phyloP scores from a whole-genome alignment of 768 basidiomycete species.

The Xanthoconium stramineum region DNA sequence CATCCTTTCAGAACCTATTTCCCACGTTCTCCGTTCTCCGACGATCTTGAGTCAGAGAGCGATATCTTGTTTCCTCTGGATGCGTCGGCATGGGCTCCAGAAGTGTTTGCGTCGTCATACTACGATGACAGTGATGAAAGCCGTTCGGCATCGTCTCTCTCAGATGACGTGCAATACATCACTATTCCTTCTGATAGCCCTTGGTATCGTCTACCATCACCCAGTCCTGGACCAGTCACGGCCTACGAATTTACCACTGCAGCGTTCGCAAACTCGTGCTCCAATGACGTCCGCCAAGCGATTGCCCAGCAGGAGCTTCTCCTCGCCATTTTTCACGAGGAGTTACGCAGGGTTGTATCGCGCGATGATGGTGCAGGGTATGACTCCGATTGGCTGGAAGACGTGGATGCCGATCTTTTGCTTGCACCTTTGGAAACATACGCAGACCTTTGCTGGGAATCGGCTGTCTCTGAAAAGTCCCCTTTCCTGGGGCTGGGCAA shows the following conservation, averaged over 20 bases:
- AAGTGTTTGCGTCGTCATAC: constrained; percentile 9
- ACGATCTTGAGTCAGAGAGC: constrained; percentile 20
- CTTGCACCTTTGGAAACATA: constrained; percentile 28
- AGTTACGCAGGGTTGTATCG: constrained; percentile 26
- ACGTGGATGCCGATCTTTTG: constrained; percentile 28
- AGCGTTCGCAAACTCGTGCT: constrained; percentile 26
- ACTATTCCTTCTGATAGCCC: constrained; percentile 38
- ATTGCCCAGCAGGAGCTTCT: constrained; percentile 33
- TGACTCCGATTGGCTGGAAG: constrained; percentile 26
- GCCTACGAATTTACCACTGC: constrained; percentile 18
- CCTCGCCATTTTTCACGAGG: constrained; percentile 31
- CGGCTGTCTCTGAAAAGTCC: constrained; percentile 22
- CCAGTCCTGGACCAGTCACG: constrained; percentile 25
- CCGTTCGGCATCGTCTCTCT: constrained; percentile 14
- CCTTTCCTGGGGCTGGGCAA: constrained; percentile 4
- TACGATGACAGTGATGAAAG: constrained; percentile 22
- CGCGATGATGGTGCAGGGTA: constrained; percentile 11
- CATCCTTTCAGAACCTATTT: constrained; percentile 17
- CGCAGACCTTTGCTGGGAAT: constrained; percentile 29
- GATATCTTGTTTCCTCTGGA: constrained; percentile 17
- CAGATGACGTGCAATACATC: constrained; percentile 37
- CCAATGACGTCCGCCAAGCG: constrained; percentile 31
- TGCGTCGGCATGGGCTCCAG: constrained; percentile 20
- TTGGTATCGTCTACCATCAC: constrained; percentile 35
- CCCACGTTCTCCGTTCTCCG: constrained; percentile 21